Percentiles rank a stretch among this genome's conserved stretches.
phyloP scores from a whole-genome alignment of 257 asterid genomes.

The Nicotiana paniculata region DNA sequence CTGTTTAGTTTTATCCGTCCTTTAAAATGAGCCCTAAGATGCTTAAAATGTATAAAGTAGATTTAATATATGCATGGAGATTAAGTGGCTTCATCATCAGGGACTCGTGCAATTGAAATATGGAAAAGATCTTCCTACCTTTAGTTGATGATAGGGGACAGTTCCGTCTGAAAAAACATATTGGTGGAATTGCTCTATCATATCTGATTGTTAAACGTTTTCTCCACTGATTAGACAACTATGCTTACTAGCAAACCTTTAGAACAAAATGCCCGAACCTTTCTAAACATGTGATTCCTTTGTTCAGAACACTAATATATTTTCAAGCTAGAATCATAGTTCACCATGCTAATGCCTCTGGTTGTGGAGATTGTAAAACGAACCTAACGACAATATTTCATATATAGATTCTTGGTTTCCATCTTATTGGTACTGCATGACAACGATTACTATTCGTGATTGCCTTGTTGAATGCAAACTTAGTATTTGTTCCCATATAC shows the following conservation, averaged over 20 bases:
- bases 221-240: neutral
- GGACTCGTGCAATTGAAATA: neutral
- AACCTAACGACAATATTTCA: neutral
- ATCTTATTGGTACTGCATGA: neutral
- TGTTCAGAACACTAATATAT: neutral
- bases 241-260: neutral
- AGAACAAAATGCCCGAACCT: neutral
- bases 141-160: neutral
- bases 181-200: neutral
- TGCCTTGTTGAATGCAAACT: neutral
- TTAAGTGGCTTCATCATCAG: neutral
- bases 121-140: neutral
- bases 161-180: neutral
- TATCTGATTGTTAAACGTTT: neutral
- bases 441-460: neutral
- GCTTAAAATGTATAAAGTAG: neutral
- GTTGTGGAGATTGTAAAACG: neutral
- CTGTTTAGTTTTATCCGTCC: neutral
- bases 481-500: neutral
- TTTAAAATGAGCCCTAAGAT: neutral
- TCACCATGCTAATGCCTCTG: neutral
- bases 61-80: neutral
- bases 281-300: neutral
- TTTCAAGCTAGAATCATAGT: neutral
- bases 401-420: neutral